Evolutionary conservation across 306 rosid genomes (phyloP).

Genomic region (Echinosophora koreensis): DNA sequence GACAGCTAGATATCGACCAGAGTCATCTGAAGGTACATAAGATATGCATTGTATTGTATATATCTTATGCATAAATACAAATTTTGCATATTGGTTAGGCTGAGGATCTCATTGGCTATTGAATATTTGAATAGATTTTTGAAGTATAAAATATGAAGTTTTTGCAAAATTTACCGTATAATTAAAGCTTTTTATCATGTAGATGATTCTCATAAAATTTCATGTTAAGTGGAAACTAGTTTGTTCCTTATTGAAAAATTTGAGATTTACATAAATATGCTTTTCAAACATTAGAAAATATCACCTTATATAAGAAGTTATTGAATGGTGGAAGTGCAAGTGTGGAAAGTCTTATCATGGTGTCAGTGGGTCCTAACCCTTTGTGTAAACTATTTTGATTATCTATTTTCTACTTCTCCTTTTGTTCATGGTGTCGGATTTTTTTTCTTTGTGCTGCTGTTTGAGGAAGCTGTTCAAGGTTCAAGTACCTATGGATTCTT

Average conservation of each 20-base stretch:
- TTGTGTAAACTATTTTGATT: constrained; percentile 16
- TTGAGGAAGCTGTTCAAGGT: constrained; percentile 33
- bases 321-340: constrained; percentile 24
- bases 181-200: constrained; percentile 10
- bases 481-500: constrained; percentile 9
- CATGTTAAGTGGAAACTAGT: constrained; percentile 27
- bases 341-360: constrained; percentile 10
- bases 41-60: constrained; percentile 39
- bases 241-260: not conserved
- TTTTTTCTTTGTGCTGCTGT: not conserved
- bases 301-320: constrained; percentile 13
- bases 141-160: constrained; percentile 21
- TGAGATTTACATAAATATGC: constrained; percentile 33
- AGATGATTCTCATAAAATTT: constrained; percentile 38
- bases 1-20: constrained; percentile 99
- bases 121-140: constrained; percentile 33
- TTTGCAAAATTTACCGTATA: not conserved
- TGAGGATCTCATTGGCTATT: constrained; percentile 24
- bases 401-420: constrained; percentile 15
- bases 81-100: constrained; percentile 24
- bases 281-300: constrained; percentile 30
- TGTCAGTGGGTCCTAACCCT: constrained; percentile 31
- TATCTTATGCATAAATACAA: not conserved
- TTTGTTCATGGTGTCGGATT: constrained; percentile 14
- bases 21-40: constrained; percentile 85